Evolutionary conservation across 1,139 yeast species (phyloP), one percentile per base, ranked within the genome.

Genomic region (Saccharomyces hybrid): DNA sequence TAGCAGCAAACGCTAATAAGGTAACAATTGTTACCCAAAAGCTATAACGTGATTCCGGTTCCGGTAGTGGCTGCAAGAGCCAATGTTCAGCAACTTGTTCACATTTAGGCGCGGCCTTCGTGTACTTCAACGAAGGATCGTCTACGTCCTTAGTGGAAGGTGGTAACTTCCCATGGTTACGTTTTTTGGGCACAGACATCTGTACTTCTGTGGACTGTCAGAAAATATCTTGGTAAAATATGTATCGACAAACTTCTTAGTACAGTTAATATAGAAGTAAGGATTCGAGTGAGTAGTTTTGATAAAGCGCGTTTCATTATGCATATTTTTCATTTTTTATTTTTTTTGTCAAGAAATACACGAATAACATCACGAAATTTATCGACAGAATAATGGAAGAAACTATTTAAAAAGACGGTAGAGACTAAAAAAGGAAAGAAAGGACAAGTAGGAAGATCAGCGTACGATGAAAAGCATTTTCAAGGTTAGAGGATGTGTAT

Each of bases 1-100:
- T 79, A 5, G 89, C 78, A 46, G 73, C 74, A 53, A 86, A 79
- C 0, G 97, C 96, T 47, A 85, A 61, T 0, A 74, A 62, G 0
- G 96, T 88, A 7, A 89, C 76, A 1, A 76, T 59, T 4, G 57
- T 57, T n/a, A 58, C 54, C 59, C 62, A 62, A 8, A 55, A 25
- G 13, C 55, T 54, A 52, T 69, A 66, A 14, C 56, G 46, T 1
- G 47, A 16, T 6, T 56, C 54, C 8, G 64, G 48, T 48, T 64
- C 68, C 20, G 71, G 71, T 14, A 56, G 50, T 16, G 56, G 56
- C 48, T 59, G 61, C 46, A 60, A 47, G 46, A 69, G 55, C 69
- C 70, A 68, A 41, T 58, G 57, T 29, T 60, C 56, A 9, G 62
- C 64, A 16, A 59, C 4, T 46, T 54, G 61, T 47, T 56, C 58